Conservation (phyloP, 495 filamentous ascomycete species). For the Penicillium chermesinum region DNA sequence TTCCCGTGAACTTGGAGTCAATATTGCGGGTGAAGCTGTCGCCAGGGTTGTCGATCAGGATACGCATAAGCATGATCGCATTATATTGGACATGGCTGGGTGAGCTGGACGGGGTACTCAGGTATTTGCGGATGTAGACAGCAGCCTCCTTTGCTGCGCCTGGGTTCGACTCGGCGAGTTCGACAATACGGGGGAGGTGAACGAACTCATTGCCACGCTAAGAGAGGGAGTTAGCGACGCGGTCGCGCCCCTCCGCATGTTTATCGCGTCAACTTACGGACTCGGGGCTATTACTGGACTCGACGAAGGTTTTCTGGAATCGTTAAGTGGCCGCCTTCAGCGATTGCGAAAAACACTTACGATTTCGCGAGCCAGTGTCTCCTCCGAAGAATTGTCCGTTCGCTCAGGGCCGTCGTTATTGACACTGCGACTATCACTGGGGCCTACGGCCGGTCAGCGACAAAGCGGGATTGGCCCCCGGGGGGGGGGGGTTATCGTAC, state of each 20-base stretch:
- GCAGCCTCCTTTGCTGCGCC: constrained; percentile 75
- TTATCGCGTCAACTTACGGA: neutral
- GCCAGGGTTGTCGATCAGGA: constrained; percentile 88
- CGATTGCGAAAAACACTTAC: constrained; percentile 24
- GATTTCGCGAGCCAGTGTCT: constrained; percentile 44
- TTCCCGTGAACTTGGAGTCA: constrained; percentile 71
- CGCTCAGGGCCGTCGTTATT: constrained; percentile 10
- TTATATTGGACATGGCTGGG: constrained; percentile 82
- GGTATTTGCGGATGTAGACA: constrained; percentile 70
- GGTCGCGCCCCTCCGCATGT: neutral
- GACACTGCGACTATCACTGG: constrained; percentile 17
- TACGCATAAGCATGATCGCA: constrained; percentile 91
- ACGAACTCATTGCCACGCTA: constrained; percentile 79
- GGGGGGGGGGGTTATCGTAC: neutral
- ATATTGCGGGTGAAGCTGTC: constrained; percentile 80
- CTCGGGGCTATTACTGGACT: constrained; percentile 60
- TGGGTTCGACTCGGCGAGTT: constrained; percentile 87
- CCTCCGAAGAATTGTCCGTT: constrained; percentile 45
- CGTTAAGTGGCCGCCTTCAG: constrained; percentile 1
- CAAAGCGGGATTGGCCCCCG: constrained; percentile 5
- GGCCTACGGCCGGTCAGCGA: constrained; percentile 18
- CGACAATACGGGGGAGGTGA: constrained; percentile 91
- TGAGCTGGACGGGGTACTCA: constrained; percentile 60
- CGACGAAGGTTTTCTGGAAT: constrained; percentile 65
- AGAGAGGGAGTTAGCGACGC: constrained; percentile 3